Base-by-base conservation (phyloP, 768 basidiomycete species). In the Tricholoma sp. region DNA sequence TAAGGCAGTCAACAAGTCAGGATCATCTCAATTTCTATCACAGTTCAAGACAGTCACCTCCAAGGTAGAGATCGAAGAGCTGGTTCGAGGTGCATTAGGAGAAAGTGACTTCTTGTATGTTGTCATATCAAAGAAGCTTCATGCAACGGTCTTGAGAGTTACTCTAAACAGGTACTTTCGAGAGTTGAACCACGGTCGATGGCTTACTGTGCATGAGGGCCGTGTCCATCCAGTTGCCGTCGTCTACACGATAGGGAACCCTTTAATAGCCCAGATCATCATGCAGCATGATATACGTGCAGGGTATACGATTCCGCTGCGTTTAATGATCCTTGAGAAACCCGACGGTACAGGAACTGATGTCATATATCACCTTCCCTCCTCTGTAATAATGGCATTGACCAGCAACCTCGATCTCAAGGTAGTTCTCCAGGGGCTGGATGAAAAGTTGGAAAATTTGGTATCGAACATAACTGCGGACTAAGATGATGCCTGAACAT, bases 41-140 rank as follows among this genome's bases (percentile, higher is more conserved):
- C 57, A 61, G 7, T 27, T 77, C 19, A 57, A 59, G 43, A 50
- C 37, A 14, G 64, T 72, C 2, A 66, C 61, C 9, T 73, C 64
- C 32, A 74, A 70, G 59, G 68, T 72, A 3, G 77, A 79, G 21
- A 61, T 83, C 3, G 70, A 73, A 50, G 46, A 65, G 1, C 58
- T 66, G 31, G 63, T 83, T 11, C 59, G 66, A 5, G 64, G 60
- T 5, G 66, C 70, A 4, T 63, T 69, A 0, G 69, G 68, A 7
- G 69, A 66, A 12, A 70, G 69, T 10, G 76, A 77, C 41, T 83
- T 83, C 58, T 49, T 79, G 83, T 82, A 58, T 50, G 79, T 70
- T 24, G 16, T 27, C 10, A n/a, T 16, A 7, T 39, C 27, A 10
- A 35, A 19, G 4, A 29, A 32, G 3, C n/a, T n/a, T 19, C 18